Conservation (phyloP, 2,329 filamentous ascomycete species). For the Monosporascus sp. region DNA sequence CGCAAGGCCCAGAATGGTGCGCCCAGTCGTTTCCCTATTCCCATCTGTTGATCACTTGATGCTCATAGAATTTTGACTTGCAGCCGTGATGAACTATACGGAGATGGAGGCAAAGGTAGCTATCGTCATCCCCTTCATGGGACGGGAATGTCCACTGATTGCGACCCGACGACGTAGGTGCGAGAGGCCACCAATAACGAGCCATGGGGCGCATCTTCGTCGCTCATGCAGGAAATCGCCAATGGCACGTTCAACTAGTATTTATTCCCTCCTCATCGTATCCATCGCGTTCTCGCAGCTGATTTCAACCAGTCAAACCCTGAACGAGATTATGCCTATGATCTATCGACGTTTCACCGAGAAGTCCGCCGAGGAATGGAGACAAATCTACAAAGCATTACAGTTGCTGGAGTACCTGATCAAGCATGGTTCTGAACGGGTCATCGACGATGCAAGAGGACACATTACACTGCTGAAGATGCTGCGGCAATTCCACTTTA, state of each 20-base stretch:
- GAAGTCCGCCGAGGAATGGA: slow-evolving; percentile 96
- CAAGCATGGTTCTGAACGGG: slow-evolving; percentile 95
- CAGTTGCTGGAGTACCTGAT: slow-evolving; percentile 95
- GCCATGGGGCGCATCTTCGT: slow-evolving; percentile 84
- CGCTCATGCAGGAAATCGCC: slow-evolving; percentile 95
- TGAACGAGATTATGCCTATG: slow-evolving; percentile 99
- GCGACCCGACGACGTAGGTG: slow-evolving; percentile 50
- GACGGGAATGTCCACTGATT: slow-evolving; percentile 2
- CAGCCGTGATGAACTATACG: slow-evolving; percentile 96
- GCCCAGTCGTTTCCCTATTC: slow-evolving; percentile 14
- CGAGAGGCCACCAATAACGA: slow-evolving; percentile 99
- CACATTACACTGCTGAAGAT: slow-evolving; percentile 96
- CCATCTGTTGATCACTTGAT: slow-evolving; percentile 20
- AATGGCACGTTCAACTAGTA: slow-evolving; percentile 98
- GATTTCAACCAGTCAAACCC: slow-evolving; percentile 62
- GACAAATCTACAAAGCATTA: slow-evolving; percentile 97
- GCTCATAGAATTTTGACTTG: not conserved
- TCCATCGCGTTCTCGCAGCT: slow-evolving; percentile 2
- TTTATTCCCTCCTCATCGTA: slow-evolving; percentile 29
- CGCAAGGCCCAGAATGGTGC: slow-evolving; percentile 95
- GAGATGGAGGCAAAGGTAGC: slow-evolving; percentile 75
- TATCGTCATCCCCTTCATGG: not conserved
- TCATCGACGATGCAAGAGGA: slow-evolving; percentile 93
- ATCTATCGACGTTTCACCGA: slow-evolving; percentile 99
- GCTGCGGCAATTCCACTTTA: slow-evolving; percentile 97